Evolutionary conservation across 169 alveolate species (phyloP), one percentile per base, ranked within the genome.

Genomic region (Plasmodium relictum): DNA sequence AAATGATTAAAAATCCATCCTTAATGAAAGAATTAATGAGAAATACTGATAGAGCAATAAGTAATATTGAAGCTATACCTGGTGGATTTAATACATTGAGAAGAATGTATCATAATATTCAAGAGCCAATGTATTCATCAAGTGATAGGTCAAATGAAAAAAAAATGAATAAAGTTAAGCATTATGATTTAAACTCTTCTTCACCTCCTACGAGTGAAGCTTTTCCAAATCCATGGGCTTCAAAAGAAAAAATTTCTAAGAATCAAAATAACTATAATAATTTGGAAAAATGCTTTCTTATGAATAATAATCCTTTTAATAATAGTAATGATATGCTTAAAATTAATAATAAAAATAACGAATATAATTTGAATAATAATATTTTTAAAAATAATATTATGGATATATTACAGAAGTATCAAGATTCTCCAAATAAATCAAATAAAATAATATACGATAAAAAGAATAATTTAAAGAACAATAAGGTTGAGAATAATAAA

Each of bases 61-160:
- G 95, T 45, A 94, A 94, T 61, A 92, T 94, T 22, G 96, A 94
- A 88, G 95, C 96, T n/a, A 63, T 94, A 56, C 96, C 96, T 0
- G 96, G 96, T 9, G 96, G 95, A 10, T 94, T 92, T 76, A 80
- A 93, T 45, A 94, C 96, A 2, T 72, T 94, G 9, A 92, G 93
- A 68, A 93, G 93, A 73, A 92, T 94, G 96, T 95, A 94, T 61
- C 95, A 85, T 59, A 94, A 88, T 70, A 88, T 94, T 3, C 96
- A 94, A 62, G 94, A 94, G 42, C 96, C 96, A 0, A 76, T 94
- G 66, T 94, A 83, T 83, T 83, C 65, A 56, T 42, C 86, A 10
- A 62, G 20, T n/a, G 91, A 83, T 3, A 48, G 45, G 20, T 68
- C 63, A 52, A 66, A 68, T 69, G 91, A 83, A 54, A 83, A 83